phyloP scores from a whole-genome alignment of 306 rosid species.

The Quillaja saponaria region DNA sequence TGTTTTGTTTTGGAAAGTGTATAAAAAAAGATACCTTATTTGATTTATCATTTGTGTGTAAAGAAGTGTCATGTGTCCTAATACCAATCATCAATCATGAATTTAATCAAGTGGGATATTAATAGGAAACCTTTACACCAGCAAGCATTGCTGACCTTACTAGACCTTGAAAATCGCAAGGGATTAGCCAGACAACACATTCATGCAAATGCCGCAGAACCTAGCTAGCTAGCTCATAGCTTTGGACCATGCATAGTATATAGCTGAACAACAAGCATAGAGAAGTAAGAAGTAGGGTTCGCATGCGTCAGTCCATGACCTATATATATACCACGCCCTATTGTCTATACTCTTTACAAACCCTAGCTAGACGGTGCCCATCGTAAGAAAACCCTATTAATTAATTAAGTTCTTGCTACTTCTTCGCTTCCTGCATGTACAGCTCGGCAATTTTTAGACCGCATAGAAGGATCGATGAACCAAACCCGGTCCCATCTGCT shows the following conservation, averaged over 20 bases:
- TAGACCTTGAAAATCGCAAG: not conserved
- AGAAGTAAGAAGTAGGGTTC: conserved; percentile 37
- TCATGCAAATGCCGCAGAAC: too few species aligned
- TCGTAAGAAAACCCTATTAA: conserved; percentile 35
- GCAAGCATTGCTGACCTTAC: not conserved
- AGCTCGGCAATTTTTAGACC: not conserved
- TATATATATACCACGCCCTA: conserved; percentile 26
- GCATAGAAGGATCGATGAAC: conserved; percentile 15
- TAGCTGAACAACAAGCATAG: too few species aligned
- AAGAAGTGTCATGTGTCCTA: too few species aligned
- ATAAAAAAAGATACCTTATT: too few species aligned
- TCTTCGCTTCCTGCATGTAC: conserved; percentile 14
- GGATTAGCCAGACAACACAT: not conserved
- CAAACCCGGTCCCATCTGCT: conserved; percentile 6
- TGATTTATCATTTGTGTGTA: too few species aligned
- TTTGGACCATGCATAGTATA: too few species aligned
- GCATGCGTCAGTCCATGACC: conserved; percentile 28
- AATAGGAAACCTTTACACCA: not conserved
- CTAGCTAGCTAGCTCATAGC: too few species aligned
- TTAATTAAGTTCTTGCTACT: too few species aligned
- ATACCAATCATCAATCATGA: too few species aligned
- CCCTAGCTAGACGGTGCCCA: conserved; percentile 32
- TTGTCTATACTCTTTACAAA: conserved; percentile 34
- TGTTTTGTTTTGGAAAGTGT: too few species aligned
- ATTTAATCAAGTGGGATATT: too few species aligned